Evolutionary conservation across 768 basidiomycete species (phyloP).

Genomic region (Xerocomellus amylosporus): DNA sequence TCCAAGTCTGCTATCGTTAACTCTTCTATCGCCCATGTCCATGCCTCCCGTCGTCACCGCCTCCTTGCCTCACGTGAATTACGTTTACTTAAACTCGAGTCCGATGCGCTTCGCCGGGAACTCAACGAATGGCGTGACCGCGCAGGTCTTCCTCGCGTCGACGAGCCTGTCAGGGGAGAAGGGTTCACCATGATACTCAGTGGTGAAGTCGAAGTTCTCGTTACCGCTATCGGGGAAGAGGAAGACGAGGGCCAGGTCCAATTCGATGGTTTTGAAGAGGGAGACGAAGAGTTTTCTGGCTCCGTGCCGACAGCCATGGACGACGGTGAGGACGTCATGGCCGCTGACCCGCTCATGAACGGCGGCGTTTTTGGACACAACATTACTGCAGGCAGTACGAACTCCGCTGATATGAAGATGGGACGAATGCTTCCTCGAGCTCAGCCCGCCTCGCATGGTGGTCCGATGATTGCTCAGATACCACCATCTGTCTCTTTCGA

Average conservation of each 20-base stretch:
- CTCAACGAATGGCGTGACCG: constrained; percentile 92
- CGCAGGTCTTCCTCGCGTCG: constrained; percentile 64
- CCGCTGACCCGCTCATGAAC: constrained; percentile 31
- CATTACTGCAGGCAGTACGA: constrained; percentile 30
- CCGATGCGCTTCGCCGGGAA: constrained; percentile 84
- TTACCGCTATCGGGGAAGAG: constrained; percentile 51
- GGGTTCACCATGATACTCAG: constrained; percentile 68
- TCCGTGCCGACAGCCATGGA: constrained; percentile 27
- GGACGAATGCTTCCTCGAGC: constrained; percentile 25
- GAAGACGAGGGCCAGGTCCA: constrained; percentile 46
- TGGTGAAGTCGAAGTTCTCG: constrained; percentile 69
- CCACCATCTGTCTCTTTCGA: constrained; percentile 46
- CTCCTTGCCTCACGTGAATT: constrained; percentile 80
- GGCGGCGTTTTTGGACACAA: constrained; percentile 31
- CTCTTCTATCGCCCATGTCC: constrained; percentile 87
- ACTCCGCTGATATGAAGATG: constrained; percentile 27
- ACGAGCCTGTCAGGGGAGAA: constrained; percentile 70
- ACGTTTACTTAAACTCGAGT: constrained; percentile 72
- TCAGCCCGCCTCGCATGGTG: constrained; percentile 26
- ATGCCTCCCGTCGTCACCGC: constrained; percentile 78
- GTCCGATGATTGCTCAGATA: constrained; percentile 47
- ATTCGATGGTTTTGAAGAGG: constrained; percentile 40
- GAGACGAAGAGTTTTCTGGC: constrained; percentile 39
- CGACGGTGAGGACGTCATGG: constrained; percentile 32
- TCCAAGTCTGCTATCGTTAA: constrained; percentile 98